These are phyloP conservation scores for Suillus sp. DNA, from an alignment of 768 basidiomycete genomes.

Conservation along the genomic window DNA sequence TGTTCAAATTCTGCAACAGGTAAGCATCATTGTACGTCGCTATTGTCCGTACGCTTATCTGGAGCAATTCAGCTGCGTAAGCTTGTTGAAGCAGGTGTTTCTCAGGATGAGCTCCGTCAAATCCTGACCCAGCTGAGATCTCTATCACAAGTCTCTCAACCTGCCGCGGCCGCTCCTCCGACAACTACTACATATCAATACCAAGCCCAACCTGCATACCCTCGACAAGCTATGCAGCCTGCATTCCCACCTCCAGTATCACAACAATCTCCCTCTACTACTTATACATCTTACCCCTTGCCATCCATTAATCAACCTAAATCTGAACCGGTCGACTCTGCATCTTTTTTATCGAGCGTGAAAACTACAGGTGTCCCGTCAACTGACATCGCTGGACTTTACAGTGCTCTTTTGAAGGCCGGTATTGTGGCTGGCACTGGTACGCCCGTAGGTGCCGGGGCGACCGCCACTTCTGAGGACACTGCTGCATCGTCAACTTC, in stretches of 20 bases:
- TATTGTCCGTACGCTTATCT: conserved; percentile 14
- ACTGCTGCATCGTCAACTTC: conserved; percentile 31
- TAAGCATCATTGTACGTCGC: conserved; percentile 37
- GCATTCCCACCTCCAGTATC: conserved; percentile 33
- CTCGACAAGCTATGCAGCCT: conserved; percentile 21
- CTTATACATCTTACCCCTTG: conserved; percentile 26
- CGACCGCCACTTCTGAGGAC: conserved; percentile 34
- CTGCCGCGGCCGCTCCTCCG: conserved; percentile 32
- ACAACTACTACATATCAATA: conserved; percentile 30
- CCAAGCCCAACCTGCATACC: conserved; percentile 34
- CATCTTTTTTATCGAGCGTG: conserved; percentile 31
- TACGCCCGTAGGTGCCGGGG: conserved; percentile 53
- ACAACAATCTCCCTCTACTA: conserved; percentile 34
- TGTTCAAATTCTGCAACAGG: conserved; percentile 79
- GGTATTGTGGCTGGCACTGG: conserved; percentile 65
- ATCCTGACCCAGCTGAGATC: conserved; percentile 72
- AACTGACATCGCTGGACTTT: conserved; percentile 55
- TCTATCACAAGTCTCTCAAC: conserved; percentile 51
- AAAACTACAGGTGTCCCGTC: conserved; percentile 27
- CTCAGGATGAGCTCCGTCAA: conserved; percentile 75
- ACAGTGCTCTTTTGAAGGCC: conserved; percentile 74
- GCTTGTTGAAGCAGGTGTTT: conserved; percentile 78
- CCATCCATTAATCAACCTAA: conserved; percentile 26
- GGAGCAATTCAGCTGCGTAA: conserved; percentile 54
- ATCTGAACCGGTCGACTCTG: conserved; percentile 33